Evolutionary conservation across 2,329 filamentous ascomycete species (phyloP).

Genomic region (Zasmidium cellare): DNA sequence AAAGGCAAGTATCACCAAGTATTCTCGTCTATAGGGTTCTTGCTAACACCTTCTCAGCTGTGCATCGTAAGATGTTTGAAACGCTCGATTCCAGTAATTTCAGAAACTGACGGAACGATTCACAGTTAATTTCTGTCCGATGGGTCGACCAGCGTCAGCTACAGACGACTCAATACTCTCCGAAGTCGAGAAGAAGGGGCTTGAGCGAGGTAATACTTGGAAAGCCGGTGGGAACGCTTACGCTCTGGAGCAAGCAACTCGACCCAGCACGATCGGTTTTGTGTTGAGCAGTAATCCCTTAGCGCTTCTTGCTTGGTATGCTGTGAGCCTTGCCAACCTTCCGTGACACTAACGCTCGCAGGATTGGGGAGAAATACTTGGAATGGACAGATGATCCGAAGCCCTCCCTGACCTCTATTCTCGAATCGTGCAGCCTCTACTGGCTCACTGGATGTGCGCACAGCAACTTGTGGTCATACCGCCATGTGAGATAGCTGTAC

Average conservation of each 20-base stretch:
- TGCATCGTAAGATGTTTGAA: constrained; percentile 24
- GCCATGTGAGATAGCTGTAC: constrained; percentile 36
- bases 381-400: constrained; percentile 53
- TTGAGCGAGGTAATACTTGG: constrained; percentile 23
- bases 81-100: no score
- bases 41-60: constrained; percentile 27
- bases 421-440: constrained; percentile 53
- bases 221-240: constrained; percentile 49
- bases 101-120: no score
- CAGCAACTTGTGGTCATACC: constrained; percentile 51
- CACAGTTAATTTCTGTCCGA: constrained; percentile 15
- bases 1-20: constrained; percentile 30
- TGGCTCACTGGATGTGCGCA: constrained; percentile 52
- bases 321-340: not conserved
- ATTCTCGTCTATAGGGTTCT: no score
- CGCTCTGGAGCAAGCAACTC: constrained; percentile 52
- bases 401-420: constrained; percentile 43
- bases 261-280: constrained; percentile 57
- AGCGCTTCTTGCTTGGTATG: constrained; percentile 54
- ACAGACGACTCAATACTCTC: constrained; percentile 12
- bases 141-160: constrained; percentile 14
- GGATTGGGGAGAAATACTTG: constrained; percentile 56
- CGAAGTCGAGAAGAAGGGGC: constrained; percentile 23
- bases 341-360: not conserved
- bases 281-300: constrained; percentile 55